phyloP scores from a whole-genome alignment of 2,329 filamentous ascomycete genomes.

The Trichoderma breve region DNA sequence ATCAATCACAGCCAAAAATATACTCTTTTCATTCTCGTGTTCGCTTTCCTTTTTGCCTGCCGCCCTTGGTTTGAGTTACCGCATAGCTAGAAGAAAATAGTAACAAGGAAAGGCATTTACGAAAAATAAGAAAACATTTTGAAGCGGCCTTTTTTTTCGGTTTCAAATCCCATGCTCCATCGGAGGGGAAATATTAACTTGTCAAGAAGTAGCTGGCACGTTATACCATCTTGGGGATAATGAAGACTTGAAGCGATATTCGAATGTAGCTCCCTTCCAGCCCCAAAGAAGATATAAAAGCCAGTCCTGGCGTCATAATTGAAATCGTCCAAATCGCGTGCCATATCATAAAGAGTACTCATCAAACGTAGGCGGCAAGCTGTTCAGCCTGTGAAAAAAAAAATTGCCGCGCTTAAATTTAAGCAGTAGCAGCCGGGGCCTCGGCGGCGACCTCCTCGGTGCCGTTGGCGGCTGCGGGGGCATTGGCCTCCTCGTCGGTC shows the following conservation, averaged over 20 bases:
- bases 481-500: slow-evolving; percentile 78
- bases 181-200: slow-evolving; percentile 33
- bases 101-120: slow-evolving; percentile 35
- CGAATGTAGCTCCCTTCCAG: slow-evolving; percentile 28
- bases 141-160: slow-evolving; percentile 26
- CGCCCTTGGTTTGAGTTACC: slow-evolving; percentile 35
- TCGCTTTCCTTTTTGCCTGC: slow-evolving; percentile 33
- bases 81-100: slow-evolving; percentile 38
- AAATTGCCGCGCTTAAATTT: slow-evolving; percentile 27
- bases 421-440: slow-evolving; percentile 32
- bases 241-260: slow-evolving; percentile 29
- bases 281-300: slow-evolving; percentile 29
- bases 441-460: slow-evolving; percentile 37
- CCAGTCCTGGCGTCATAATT: slow-evolving; percentile 35
- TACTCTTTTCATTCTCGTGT: slow-evolving; percentile 35
- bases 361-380: slow-evolving; percentile 28
- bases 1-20: slow-evolving; percentile 28
- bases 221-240: slow-evolving; percentile 30
- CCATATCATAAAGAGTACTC: slow-evolving; percentile 40
- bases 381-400: slow-evolving; percentile 29
- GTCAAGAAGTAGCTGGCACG: slow-evolving; percentile 30
- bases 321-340: slow-evolving; percentile 41
- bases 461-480: slow-evolving; percentile 46
- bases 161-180: slow-evolving; percentile 29
- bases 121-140: slow-evolving; percentile 34